These are phyloP conservation scores for Podaxis rugospora DNA, from an alignment of 768 basidiomycete species.

Conservation along the genomic window DNA sequence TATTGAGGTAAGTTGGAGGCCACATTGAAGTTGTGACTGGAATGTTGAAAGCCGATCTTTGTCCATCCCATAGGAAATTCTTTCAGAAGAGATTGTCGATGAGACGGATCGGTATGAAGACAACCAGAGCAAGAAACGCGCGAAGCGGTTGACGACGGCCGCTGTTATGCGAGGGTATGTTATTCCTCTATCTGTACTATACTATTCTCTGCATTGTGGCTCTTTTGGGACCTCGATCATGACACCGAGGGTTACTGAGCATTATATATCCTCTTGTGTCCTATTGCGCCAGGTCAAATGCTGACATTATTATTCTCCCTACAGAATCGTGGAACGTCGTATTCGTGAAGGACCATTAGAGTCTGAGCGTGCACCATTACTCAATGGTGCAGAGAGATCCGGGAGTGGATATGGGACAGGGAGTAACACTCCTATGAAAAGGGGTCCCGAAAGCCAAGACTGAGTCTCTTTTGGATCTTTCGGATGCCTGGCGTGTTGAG, in stretches of 20 bases:
- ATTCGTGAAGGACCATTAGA: not conserved
- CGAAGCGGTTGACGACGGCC: slow-evolving; percentile 66
- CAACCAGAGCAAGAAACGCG: slow-evolving; percentile 75
- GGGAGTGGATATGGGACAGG: not conserved
- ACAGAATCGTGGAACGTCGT: slow-evolving; percentile 50
- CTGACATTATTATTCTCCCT: not conserved
- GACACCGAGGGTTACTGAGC: slow-evolving; percentile 14
- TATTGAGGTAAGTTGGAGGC: slow-evolving; percentile 48
- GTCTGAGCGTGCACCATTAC: not conserved
- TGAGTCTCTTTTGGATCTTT: not conserved
- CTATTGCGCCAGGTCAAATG: not conserved
- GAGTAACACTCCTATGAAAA: not conserved
- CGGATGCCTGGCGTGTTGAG: too few relatives aligned
- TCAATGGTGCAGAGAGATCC: not conserved
- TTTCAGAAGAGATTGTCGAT: slow-evolving; percentile 93
- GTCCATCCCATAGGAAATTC: slow-evolving; percentile 63
- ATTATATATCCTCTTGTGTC: not conserved
- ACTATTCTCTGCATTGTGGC: not conserved
- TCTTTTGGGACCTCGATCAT: not conserved
- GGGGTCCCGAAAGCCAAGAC: not conserved
- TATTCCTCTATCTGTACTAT: not conserved
- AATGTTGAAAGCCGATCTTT: slow-evolving; percentile 6
- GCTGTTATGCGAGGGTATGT: slow-evolving; percentile 76
- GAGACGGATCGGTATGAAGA: slow-evolving; percentile 91
- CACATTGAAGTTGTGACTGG: not conserved